Base-by-base conservation (phyloP, 2,329 filamentous ascomycete species). In the Ploettnerulaceae sp. region DNA sequence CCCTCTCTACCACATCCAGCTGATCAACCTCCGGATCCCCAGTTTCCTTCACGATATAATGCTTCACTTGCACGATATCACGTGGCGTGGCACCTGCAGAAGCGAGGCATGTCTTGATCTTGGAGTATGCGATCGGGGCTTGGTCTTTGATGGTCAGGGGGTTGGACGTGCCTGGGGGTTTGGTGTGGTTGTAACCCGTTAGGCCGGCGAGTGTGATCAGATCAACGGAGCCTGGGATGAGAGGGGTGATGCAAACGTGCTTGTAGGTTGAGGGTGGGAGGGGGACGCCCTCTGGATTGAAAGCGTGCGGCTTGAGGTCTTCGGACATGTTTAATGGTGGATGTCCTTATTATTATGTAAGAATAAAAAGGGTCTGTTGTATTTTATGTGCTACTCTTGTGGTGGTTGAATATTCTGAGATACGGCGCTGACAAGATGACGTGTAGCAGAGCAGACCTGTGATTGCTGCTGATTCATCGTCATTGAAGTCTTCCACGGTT, bases 81-180 rank as follows among this genome's bases (percentile, higher is more conserved):
- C 38, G 32, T 11, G 34, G 39, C n/a, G 40, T 45, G 17, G 41
- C 47, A 8, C 36, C 31, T 28, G 47, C 41, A 14, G 35, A 29
- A 4, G 28, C 22, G 8, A 49, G 47, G 39, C 41, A 49, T 17
- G 17, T 49, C 31, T 49, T 49, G 18, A 47, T 47, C 22, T 47
- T 47, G 25, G 24, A 14, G 32, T 41, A 36, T 7, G 36, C 45
- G 29, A 47, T 41, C n/a, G 21, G 36, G 11, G 45, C 45, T 31
- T 47, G 45, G 15, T 42, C 36, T 28, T n/a, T 17, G 14, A 47
- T 31, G 11, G 45, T 41, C 9, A 20, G 31, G 9, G 45, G 36
- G n/a, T 18, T 35, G n/a, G 42, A 29, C 9, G 5, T 24, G 37
- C 22, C 28, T 5, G 34, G 21, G 18, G 32, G n/a, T 14, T n/a